Evolutionary conservation across 1,284 basidiomycete species (phyloP), one percentile per base, ranked within the genome.

Genomic region (Termitomyces sp.): DNA sequence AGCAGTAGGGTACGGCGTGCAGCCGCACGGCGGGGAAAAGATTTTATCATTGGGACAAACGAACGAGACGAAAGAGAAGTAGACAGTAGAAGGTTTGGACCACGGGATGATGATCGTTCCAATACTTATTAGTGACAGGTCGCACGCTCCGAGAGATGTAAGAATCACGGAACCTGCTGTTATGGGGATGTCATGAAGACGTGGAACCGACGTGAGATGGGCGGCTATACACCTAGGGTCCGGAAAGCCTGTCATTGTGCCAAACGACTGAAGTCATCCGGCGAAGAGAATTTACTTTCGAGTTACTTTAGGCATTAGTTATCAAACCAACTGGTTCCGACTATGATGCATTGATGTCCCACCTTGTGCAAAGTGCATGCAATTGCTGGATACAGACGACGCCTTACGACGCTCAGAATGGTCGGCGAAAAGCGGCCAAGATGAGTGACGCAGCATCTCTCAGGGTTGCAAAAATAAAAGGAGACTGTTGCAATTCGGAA

Each of bases 1-100:
- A 56, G 6, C 0, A 55, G 33, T 1, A 56, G n/a, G n/a, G 40
- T 38, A 9, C 56, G 56, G 28, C 53, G 47, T 5, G 52, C 42
- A 9, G 40, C 36, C 13, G 51, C 19, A 2, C 52, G 57, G 34
- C 54, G 56, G 19, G 54, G 57, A n/a, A 60, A 43, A 31, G 45
- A 5, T 1, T n/a, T n/a, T 6, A 55, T 43, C 59, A 60, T 60
- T 12, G 34, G 15, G 38, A 8, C 6, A 9, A 1, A 19, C 17
- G 8, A 39, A n/a, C n/a, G 36, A n/a, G n/a, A 38, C 3, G 4
- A 12, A 10, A 17, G 39, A n/a, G 17, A 19, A 40, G 19, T n/a
- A 9, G n/a, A 5, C 9, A 10, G 8, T 1, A 10, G 39, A 21
- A 6, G 4, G 13, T 12, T 4, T 38, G n/a, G 36, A 17, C 36